Evolutionary conservation across 805 yeast genomes (phyloP), one percentile per base, ranked within the genome.

Genomic region (Saturnispora hagleri): DNA sequence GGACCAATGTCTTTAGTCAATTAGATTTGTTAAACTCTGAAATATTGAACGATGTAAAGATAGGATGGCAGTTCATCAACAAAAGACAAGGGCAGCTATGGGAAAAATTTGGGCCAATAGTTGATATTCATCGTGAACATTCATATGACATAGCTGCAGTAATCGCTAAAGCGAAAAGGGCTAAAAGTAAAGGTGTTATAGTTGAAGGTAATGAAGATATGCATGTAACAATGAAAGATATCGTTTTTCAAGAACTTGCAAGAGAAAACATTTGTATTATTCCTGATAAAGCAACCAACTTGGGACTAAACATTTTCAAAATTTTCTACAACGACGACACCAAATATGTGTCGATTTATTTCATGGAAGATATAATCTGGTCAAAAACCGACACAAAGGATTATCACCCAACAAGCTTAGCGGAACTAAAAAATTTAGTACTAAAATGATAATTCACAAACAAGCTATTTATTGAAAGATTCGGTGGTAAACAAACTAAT

Each of bases 321-420:
- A 5, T 38, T 18, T 22, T 34, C 15, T 26, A 22, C 24, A 3
- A 13, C 12, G 31, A 24, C 22, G 18, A n/a, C 4, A 24, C 9
- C 24, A 10, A 22, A 7, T 12, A 7, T 41, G 17, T 24, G 13
- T 18, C 26, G 12, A 12, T 77, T 15, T 86, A 77, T 55, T 72
- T 86, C 6, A 75, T 76, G 35, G 81, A 82, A 44, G 90, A 88
- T 57, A 82, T 86, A 2, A 58, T 89, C 24, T 88, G 55, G 58
- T 59, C 31, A 13, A 33, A 22, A 33, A 24, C 18, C 8, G 40
- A 34, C 10, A 26, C 54, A 4, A 68, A 58, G 2, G 62, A 56
- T 4, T 80, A 65, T 61, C 68, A 64, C 49, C 84, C 86, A 1
- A 62, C 75, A 3, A 64, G 69, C 4, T 52, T 73, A 26, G 70